phyloP scores from a whole-genome alignment of 805 yeast genomes.

The Schwanniomyces vanrijiae region DNA sequence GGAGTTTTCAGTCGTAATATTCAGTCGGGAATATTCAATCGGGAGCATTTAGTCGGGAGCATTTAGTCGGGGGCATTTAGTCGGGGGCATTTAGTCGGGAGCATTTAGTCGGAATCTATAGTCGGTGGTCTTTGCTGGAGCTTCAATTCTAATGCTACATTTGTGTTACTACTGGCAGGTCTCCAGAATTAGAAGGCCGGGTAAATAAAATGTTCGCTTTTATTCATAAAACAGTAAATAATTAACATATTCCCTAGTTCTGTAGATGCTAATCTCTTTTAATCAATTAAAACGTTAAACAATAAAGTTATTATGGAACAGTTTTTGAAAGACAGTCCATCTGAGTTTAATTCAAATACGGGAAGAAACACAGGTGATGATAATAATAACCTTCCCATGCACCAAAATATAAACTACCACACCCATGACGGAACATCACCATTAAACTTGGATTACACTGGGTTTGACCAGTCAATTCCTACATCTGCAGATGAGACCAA shows the following conservation, averaged over 20 bases:
- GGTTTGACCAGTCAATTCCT: background rate
- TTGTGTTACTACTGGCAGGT: background rate
- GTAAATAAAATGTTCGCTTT: background rate
- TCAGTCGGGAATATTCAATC: too few relatives aligned
- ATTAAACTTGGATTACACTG: slow-evolving; percentile 2
- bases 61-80: too few relatives aligned
- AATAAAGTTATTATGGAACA: slow-evolving; percentile 24
- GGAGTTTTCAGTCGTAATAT: too few relatives aligned
- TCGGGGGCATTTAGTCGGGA: too few relatives aligned
- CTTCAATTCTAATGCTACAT: too few relatives aligned
- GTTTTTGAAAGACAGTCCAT: slow-evolving; percentile 33
- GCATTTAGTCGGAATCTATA: too few relatives aligned
- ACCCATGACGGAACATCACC: background rate
- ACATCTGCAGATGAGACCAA: background rate
- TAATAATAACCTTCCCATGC: slow-evolving; percentile 1
- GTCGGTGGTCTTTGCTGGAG: too few relatives aligned
- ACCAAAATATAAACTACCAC: background rate
- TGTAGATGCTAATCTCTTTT: background rate
- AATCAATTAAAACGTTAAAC: background rate
- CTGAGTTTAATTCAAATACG: slow-evolving; percentile 14
- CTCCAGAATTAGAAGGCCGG: background rate
- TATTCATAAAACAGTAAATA: background rate
- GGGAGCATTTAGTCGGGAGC: too few relatives aligned
- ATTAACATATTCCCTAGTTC: background rate
- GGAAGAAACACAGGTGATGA: background rate